These are phyloP conservation scores for Auxenochlorella protothecoides DNA, from an alignment of 139 green algal species.

Conservation along the genomic window DNA sequence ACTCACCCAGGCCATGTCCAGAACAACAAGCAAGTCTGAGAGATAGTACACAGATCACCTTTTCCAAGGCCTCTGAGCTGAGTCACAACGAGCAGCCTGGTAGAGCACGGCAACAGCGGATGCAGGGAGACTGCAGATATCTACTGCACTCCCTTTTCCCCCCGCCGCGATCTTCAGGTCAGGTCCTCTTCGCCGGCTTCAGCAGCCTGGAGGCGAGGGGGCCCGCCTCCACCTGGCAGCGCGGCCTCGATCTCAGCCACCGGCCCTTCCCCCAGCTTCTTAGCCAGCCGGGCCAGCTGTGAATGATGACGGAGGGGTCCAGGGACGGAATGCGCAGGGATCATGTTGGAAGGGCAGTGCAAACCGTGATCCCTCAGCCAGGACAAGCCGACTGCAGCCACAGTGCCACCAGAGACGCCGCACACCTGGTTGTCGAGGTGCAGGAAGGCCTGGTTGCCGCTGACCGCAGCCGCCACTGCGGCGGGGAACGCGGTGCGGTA, in stretches of 20 bases:
- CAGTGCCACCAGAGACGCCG: not conserved
- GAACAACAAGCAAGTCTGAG: not conserved
- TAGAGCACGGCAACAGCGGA: not conserved
- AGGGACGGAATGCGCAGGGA: not conserved
- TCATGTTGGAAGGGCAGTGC: not conserved
- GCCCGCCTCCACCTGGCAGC: constrained; percentile 7
- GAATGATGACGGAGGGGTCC: not conserved
- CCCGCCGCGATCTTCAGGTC: constrained; percentile 14
- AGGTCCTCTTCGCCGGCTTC: constrained; percentile 36
- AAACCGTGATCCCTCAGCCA: not conserved
- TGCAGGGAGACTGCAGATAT: no score
- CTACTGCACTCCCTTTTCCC: no score
- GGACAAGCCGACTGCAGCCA: not conserved
- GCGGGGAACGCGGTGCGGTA: constrained; percentile 39
- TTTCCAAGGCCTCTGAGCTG: not conserved
- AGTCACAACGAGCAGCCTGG: not conserved
- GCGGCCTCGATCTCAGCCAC: constrained; percentile 14
- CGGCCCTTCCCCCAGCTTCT: constrained; percentile 32
- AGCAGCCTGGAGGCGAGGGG: not conserved
- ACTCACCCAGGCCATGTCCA: not conserved
- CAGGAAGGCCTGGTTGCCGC: constrained; percentile 11
- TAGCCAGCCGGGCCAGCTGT: constrained; percentile 36
- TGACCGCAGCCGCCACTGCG: constrained; percentile 10
- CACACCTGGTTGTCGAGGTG: constrained; percentile 35
- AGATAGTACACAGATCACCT: not conserved